phyloP scores from a whole-genome alignment of 148 eudicot genomes.

The Cornus controversa region DNA sequence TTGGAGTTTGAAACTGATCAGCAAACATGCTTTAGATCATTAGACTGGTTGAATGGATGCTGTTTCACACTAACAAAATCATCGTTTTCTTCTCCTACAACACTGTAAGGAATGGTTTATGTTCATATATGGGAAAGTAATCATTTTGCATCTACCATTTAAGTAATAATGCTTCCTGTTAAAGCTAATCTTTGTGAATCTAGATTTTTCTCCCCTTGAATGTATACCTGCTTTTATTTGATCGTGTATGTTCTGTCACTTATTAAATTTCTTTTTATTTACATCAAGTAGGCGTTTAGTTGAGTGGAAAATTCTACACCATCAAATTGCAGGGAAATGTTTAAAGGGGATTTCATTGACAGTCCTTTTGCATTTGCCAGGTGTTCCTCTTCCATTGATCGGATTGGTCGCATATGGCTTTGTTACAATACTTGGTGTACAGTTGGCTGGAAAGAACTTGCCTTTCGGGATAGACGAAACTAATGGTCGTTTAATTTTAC shows the following conservation, averaged over 20 bases:
- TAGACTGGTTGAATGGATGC: too few species aligned
- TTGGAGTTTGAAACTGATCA: conserved; percentile 1
- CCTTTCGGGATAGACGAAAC: conserved; percentile 54
- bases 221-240: neutral
- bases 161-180: neutral
- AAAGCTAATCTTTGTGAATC: neutral
- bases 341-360: conserved; percentile 31
- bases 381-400: conserved; percentile 85
- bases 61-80: too few species aligned
- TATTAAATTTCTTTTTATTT: neutral
- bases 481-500: conserved; percentile 59
- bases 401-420: conserved; percentile 90
- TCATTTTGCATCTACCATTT: neutral
- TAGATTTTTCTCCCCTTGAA: neutral
- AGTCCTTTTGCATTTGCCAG: conserved; percentile 52
- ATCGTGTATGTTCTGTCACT: neutral
- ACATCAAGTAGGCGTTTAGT: conserved; percentile 1
- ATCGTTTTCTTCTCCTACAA: neutral
- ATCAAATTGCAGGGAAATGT: conserved; percentile 23
- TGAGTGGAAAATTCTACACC: conserved; percentile 16
- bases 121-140: neutral
- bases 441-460: conserved; percentile 49
- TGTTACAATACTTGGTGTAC: conserved; percentile 59
- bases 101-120: neutral
- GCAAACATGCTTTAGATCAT: neutral